Evolutionary conservation across 345 rosid genomes (phyloP).

Genomic region (Passiflora organensis): DNA sequence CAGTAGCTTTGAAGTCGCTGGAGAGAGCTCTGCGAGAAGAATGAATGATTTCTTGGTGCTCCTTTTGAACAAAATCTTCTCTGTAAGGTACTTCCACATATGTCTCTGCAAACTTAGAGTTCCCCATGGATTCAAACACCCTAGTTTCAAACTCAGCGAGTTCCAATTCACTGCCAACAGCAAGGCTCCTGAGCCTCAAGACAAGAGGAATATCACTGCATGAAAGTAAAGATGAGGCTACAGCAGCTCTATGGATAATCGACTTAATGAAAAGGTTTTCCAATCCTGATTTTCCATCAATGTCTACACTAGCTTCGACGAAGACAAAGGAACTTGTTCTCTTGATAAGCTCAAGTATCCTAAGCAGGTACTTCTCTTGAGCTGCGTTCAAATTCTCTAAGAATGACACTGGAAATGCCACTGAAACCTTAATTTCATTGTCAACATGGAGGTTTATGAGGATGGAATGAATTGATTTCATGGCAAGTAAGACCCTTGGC

Average conservation of each 20-base stretch:
- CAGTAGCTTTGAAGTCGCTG: conserved; percentile 18
- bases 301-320: conserved; percentile 22
- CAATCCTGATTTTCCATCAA: conserved; percentile 13
- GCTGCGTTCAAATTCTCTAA: conserved; percentile 28
- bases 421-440: conserved; percentile 26
- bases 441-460: conserved; percentile 10
- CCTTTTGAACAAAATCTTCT: conserved; percentile 14
- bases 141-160: conserved; percentile 16
- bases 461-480: conserved; percentile 27
- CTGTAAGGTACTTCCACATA: conserved; percentile 23
- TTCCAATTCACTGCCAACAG: conserved; percentile 20
- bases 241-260: conserved; percentile 17
- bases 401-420: conserved; percentile 31
- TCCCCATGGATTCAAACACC: conserved; percentile 24
- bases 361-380: conserved; percentile 17
- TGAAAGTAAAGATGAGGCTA: conserved; percentile 23
- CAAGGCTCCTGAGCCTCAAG: conserved; percentile 16
- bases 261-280: conserved; percentile 25
- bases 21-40: conserved; percentile 33
- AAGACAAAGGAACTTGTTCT: conserved; percentile 25
- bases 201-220: conserved; percentile 19
- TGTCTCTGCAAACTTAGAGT: conserved; percentile 19
- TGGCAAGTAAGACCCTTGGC: conserved; percentile 21
- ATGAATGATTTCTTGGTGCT: conserved; percentile 15
- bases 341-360: conserved; percentile 24